Conservation (phyloP, 2,329 filamentous ascomycete species). For the Myriosclerotinia curreyana region DNA sequence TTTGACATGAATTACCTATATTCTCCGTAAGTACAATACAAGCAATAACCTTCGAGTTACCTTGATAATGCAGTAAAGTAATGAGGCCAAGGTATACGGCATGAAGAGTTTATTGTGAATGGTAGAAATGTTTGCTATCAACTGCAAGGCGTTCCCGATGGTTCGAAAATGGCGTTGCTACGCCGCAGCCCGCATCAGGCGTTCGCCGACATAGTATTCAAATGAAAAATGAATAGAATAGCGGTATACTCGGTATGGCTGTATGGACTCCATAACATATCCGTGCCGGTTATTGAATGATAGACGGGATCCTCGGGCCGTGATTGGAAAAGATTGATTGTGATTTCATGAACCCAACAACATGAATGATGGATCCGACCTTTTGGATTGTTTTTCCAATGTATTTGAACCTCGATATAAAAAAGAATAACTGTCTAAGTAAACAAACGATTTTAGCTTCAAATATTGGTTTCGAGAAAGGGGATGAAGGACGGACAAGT, state of each 20-base stretch:
- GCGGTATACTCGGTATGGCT: conserved; percentile 3
- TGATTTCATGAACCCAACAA: conserved; percentile 2
- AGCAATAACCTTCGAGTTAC: conserved; percentile 17
- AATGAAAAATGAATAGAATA: conserved; percentile 13
- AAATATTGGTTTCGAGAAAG: conserved; percentile 13
- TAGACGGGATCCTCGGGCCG: conserved; percentile 19
- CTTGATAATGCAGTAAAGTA: conserved; percentile 16
- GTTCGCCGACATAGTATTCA: conserved; percentile 17
- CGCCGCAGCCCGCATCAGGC: conserved; percentile 18
- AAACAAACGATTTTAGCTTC: conserved; percentile 18
- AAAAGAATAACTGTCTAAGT: background rate
- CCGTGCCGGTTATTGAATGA: conserved; percentile 20
- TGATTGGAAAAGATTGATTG: conserved; percentile 10
- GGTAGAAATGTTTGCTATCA: conserved; percentile 17
- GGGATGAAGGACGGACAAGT: background rate
- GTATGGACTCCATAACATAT: conserved; percentile 1
- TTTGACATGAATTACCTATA: conserved; percentile 16
- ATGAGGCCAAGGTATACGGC: conserved; percentile 17
- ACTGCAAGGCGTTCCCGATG: conserved; percentile 23
- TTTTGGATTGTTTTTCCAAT: conserved; percentile 15
- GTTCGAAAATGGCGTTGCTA: conserved; percentile 22
- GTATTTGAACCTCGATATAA: background rate
- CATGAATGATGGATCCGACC: conserved; percentile 17
- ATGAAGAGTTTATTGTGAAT: conserved; percentile 16
- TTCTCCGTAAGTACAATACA: conserved; percentile 16